These are phyloP conservation scores for Candida corydali DNA, from an alignment of 805 yeast genomes.

Conservation along the genomic window DNA sequence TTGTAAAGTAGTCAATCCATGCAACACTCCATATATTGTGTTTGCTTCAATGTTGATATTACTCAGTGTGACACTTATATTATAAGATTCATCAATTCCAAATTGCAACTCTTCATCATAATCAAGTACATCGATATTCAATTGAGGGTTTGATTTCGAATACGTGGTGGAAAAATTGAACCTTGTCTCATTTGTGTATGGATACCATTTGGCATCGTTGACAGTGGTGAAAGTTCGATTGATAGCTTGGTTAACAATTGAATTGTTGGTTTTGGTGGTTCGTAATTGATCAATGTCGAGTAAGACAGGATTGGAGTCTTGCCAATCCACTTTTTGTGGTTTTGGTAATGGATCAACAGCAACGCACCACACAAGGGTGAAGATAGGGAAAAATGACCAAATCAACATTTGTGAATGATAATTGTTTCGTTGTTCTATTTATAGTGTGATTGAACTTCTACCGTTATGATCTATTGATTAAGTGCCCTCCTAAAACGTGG, in stretches of 20 bases:
- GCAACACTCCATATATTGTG: constrained; percentile 41
- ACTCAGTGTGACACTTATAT: constrained; percentile 14
- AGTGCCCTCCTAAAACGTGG: no score
- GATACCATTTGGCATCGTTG: constrained; percentile 22
- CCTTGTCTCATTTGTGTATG: neutral
- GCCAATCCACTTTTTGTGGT: constrained; percentile 21
- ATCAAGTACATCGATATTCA: constrained; percentile 15
- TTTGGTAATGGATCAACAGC: constrained; percentile 19
- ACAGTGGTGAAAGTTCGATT: constrained; percentile 12
- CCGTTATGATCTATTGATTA: no score
- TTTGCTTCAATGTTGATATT: constrained; percentile 21
- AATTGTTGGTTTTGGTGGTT: neutral
- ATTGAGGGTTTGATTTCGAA: neutral
- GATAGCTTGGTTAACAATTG: constrained; percentile 7
- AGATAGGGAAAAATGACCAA: neutral
- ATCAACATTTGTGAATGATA: neutral
- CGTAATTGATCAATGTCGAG: constrained; percentile 4
- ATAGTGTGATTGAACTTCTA: no score
- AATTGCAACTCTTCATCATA: constrained; percentile 23
- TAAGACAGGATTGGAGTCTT: constrained; percentile 9
- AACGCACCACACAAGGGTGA: neutral
- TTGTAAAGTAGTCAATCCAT: constrained; percentile 37
- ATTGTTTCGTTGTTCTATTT: no score
- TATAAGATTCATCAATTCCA: constrained; percentile 36
- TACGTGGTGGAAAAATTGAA: neutral